Base-by-base conservation (phyloP, 495 filamentous ascomycete species). In the Podospora pseudocomata region DNA sequence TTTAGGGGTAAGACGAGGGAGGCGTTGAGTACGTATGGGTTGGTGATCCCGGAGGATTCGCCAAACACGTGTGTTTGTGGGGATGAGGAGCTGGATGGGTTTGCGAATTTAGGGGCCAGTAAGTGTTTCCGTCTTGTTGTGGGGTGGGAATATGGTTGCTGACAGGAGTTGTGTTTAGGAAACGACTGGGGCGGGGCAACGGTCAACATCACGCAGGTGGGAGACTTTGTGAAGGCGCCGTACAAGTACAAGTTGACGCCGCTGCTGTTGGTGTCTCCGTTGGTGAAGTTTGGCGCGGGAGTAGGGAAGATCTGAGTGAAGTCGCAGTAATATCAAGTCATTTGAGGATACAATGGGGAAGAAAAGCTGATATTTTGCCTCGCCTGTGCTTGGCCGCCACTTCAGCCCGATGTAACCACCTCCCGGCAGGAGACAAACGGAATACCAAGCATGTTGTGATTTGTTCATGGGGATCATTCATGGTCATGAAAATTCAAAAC, bases 31-130 rank as follows among this genome's bases (percentile, higher is more conserved):
- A 83, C 81, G 26, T 83, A 84, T 65, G 81, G 82, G 0, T 68
- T 81, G 26, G 81, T 83, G 7, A 82, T 83, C 61, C 82, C 82
- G 16, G 74, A 72, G 20, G 81, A 84, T 67, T 78, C 67, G 65
- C 72, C 72, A 57, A 73, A 73, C 44, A 73, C 72, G 28, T 73
- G 72, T 55, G 60, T 65, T 16, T 73, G 72, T 39, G 72, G 72
- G 9, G 72, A 73, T 44, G 72, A 73, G 65, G 72, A 73, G 65
- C 18, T 73, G 26, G 72, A 73, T 61, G 72, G 72, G 53, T 73
- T 26, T 57, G 72, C 72, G 54, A 83, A 84, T 71, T 68, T 81
- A 44, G 74, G 80, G 49, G 73, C 75, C 1, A 76, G 82, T 80
- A 65, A 76, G 76, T 79, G 19, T 64, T 56, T 19, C 19, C 67